Evolutionary conservation across 805 yeast species (phyloP).

Genomic region (Candida takata): DNA sequence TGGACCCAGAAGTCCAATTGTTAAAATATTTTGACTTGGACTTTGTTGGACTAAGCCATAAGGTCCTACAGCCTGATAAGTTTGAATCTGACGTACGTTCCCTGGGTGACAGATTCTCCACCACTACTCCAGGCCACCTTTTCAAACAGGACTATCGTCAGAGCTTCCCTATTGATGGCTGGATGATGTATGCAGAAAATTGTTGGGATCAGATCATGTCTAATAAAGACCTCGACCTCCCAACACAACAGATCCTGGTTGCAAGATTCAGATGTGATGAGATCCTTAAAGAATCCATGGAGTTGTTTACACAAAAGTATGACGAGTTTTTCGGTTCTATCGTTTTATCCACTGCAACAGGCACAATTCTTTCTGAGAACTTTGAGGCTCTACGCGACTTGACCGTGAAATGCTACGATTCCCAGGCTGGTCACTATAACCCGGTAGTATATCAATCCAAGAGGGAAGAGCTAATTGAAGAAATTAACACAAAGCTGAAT

Average conservation of each 20-base stretch:
- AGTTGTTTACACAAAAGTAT: constrained; percentile 17
- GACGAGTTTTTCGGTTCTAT: constrained; percentile 5
- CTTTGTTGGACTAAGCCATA: constrained; percentile 80
- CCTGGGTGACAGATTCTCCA: constrained; percentile 58
- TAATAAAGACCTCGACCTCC: constrained; percentile 91
- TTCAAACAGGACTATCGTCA: constrained; percentile 75
- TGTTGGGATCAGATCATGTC: constrained; percentile 93
- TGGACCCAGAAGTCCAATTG: constrained; percentile 43
- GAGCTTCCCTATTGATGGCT: constrained; percentile 87
- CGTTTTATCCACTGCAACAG: constrained; percentile 13
- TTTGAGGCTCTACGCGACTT: constrained; percentile 38
- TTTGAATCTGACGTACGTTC: constrained; percentile 53
- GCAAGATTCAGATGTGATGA: constrained; percentile 95
- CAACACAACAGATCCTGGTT: constrained; percentile 92
- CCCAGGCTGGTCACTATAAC: constrained; percentile 70
- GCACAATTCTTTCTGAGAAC: constrained; percentile 31
- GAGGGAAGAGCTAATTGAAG: constrained; percentile 39
- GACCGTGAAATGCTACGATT: constrained; percentile 52
- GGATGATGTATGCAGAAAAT: constrained; percentile 85
- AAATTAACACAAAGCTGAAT: constrained; percentile 40
- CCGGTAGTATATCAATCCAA: constrained; percentile 60
- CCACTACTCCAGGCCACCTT: constrained; percentile 25
- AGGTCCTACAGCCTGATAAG: constrained; percentile 68
- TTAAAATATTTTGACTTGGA: constrained; percentile 79
- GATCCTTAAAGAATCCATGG: constrained; percentile 41